A percentile compares a stretch with the other conserved stretches of the same genome.
These are phyloP conservation scores for Chlorella sp. DNA, from an alignment of 139 green algal genomes.

Conservation along the genomic window DNA sequence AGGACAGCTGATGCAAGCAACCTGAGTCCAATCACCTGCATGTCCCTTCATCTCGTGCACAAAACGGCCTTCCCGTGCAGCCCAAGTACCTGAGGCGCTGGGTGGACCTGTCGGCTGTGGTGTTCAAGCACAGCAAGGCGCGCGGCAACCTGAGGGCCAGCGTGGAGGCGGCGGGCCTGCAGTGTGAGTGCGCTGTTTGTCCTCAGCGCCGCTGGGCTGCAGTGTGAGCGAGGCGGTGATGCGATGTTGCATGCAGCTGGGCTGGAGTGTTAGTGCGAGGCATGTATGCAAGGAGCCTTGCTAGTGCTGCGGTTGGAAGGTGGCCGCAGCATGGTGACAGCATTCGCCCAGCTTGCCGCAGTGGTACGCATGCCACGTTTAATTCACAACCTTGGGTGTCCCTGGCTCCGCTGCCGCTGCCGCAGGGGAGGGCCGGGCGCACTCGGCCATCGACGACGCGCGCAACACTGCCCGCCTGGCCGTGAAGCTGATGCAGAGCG, in stretches of 20 bases:
- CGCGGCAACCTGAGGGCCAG: constrained; percentile 31
- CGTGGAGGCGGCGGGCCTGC: constrained; percentile 47
- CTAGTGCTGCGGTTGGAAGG: too few species aligned
- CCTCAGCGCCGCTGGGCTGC: constrained; percentile 44
- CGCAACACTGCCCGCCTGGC: constrained; percentile 57
- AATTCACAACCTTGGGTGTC: too few species aligned
- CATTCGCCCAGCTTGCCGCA: too few species aligned
- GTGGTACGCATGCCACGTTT: too few species aligned
- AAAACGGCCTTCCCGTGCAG: neutral
- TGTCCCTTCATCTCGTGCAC: too few species aligned
- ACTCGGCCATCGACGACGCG: constrained; percentile 59
- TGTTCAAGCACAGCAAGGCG: constrained; percentile 4
- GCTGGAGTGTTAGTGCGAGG: too few species aligned
- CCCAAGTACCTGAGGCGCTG: constrained; percentile 68
- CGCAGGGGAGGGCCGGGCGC: constrained; percentile 45
- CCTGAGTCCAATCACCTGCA: too few species aligned
- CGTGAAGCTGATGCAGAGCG: constrained; percentile 42
- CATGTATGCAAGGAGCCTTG: too few species aligned
- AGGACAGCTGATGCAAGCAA: too few species aligned
- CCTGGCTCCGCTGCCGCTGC: too few species aligned
- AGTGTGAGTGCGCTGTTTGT: constrained; percentile 42
- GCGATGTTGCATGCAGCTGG: too few species aligned
- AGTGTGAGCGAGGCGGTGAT: constrained; percentile 40
- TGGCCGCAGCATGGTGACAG: too few species aligned
- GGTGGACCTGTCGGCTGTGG: constrained; percentile 64